Conservation (phyloP, 2,329 filamentous ascomycete genomes). For the Fusarium heterosporum region DNA sequence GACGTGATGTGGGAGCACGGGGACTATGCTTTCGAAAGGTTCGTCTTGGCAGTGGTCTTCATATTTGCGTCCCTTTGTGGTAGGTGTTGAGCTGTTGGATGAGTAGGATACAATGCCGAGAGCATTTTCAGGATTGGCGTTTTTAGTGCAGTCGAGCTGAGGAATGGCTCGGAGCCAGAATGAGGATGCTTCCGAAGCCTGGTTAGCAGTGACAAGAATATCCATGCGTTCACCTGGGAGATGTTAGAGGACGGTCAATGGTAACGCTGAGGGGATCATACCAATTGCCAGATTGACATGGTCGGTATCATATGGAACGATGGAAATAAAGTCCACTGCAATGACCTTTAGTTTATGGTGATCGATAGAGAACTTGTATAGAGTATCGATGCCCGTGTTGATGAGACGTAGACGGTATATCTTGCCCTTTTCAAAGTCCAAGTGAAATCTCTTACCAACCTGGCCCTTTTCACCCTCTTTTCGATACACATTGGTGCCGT, state of each 20-base stretch:
- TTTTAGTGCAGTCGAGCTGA: constrained; percentile 57
- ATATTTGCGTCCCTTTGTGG: constrained; percentile 20
- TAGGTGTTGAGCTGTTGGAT: constrained; percentile 33
- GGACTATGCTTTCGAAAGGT: constrained; percentile 50
- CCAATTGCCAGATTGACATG: constrained; percentile 63
- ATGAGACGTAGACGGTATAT: constrained; percentile 62
- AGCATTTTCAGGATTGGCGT: constrained; percentile 57
- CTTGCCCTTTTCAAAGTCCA: constrained; percentile 56
- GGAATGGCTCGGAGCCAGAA: constrained; percentile 65
- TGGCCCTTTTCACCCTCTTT: constrained; percentile 30
- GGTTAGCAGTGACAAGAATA: constrained; percentile 59
- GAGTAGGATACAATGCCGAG: constrained; percentile 62
- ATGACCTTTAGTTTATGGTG: constrained; percentile 70
- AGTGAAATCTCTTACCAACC: constrained; percentile 52
- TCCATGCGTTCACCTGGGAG: constrained; percentile 61
- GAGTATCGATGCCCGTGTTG: constrained; percentile 60
- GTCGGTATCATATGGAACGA: constrained; percentile 65
- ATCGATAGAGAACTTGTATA: constrained; percentile 64
- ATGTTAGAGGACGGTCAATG: constrained; percentile 1
- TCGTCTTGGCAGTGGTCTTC: constrained; percentile 53
- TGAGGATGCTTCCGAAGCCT: constrained; percentile 48
- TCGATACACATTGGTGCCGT: constrained; percentile 56
- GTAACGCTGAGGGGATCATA: constrained; percentile 35
- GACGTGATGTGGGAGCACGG: constrained; percentile 52
- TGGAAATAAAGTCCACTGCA: constrained; percentile 66